These are phyloP conservation scores for Sarocladium strictum DNA, from an alignment of 2,329 filamentous ascomycete species.

Conservation along the genomic window DNA sequence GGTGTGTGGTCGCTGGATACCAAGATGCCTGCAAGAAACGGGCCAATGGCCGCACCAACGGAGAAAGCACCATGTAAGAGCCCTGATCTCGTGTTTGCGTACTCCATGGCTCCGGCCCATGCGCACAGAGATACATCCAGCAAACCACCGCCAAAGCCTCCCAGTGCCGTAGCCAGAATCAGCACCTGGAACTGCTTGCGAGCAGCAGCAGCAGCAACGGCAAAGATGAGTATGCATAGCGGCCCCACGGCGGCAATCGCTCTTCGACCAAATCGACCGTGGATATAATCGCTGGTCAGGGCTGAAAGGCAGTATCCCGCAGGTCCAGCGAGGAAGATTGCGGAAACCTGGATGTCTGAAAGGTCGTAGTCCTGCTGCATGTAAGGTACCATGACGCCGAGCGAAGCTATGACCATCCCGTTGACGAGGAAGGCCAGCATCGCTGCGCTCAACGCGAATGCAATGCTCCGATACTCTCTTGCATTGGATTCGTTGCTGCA, in stretches of 20 bases:
- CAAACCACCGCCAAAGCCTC: conserved; percentile 61
- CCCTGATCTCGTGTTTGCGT: conserved; percentile 65
- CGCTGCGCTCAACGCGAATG: too few relatives aligned
- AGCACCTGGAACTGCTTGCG: conserved; percentile 46
- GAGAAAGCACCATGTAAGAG: conserved; percentile 69
- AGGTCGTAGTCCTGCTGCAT: conserved; percentile 59
- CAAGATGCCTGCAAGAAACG: conserved; percentile 67
- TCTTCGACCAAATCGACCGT: conserved; percentile 60
- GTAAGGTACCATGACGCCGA: too few relatives aligned
- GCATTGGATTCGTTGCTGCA: too few relatives aligned
- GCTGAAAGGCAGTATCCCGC: conserved; percentile 59
- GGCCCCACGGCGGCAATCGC: conserved; percentile 65
- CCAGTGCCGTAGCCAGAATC: conserved; percentile 41
- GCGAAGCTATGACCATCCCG: too few relatives aligned
- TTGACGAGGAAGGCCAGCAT: too few relatives aligned
- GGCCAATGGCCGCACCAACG: conserved; percentile 62
- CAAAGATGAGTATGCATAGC: conserved; percentile 55
- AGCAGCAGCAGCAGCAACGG: conserved; percentile 54
- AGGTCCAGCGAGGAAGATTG: conserved; percentile 62
- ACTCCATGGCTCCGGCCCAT: conserved; percentile 64
- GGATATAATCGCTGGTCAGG: conserved; percentile 58
- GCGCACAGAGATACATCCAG: conserved; percentile 55
- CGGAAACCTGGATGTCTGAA: conserved; percentile 56
- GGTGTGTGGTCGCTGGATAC: conserved; percentile 53
- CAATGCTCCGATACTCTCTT: too few relatives aligned